Evolutionary conservation across 805 yeast species (phyloP).

Genomic region (Komagataella populi): DNA sequence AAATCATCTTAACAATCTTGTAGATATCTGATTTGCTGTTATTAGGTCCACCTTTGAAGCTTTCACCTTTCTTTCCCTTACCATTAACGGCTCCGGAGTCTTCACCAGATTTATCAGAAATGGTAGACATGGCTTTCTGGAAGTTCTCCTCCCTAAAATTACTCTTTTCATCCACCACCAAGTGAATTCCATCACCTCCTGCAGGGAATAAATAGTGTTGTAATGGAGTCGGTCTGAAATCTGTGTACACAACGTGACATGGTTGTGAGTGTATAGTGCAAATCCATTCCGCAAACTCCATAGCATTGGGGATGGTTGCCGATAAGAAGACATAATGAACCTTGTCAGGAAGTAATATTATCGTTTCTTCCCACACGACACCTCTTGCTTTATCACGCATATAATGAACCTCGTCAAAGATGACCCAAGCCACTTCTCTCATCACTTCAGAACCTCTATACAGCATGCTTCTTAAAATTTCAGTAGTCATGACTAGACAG

Average conservation of each 20-base stretch:
- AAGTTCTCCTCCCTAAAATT: constrained; percentile 93
- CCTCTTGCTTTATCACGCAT: constrained; percentile 98
- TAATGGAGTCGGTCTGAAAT: constrained; percentile 96
- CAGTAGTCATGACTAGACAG: constrained; percentile 97
- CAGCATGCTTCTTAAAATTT: constrained; percentile 90
- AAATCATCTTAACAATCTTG: constrained; percentile 95
- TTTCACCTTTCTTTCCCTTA: constrained; percentile 65
- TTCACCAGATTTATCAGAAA: constrained; percentile 72
- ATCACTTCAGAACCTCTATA: constrained; percentile 95
- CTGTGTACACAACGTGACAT: constrained; percentile 96
- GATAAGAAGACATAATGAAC: constrained; percentile 89
- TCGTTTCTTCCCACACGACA: constrained; percentile 99
- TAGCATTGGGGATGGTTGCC: constrained; percentile 95
- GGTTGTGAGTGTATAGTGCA: constrained; percentile 92
- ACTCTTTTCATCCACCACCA: constrained; percentile 96
- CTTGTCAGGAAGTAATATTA: constrained; percentile 88
- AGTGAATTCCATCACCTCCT: constrained; percentile 95
- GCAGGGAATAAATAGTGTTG: constrained; percentile 97
- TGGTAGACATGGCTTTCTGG: constrained; percentile 95
- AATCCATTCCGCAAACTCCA: constrained; percentile 98
- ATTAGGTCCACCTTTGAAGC: constrained; percentile 77
- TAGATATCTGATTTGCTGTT: constrained; percentile 77
- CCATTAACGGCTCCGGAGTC: constrained; percentile 54
- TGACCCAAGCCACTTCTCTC: constrained; percentile 98
- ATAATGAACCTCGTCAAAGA: constrained; percentile 96